Base-by-base conservation (phyloP, 2,329 filamentous ascomycete genomes). In the Rutstroemia sp. region DNA sequence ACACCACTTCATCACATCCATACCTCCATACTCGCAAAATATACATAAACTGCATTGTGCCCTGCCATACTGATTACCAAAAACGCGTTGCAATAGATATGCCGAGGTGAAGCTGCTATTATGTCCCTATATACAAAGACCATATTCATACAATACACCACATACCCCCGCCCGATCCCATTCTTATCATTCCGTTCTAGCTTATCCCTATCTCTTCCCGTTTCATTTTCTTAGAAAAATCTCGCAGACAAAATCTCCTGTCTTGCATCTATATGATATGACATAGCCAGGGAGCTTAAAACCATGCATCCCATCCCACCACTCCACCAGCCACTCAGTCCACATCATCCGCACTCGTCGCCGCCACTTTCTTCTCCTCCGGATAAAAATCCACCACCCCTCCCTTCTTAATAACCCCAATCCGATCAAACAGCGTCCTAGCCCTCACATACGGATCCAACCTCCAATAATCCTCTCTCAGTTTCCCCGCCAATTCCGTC, bases 401-500 rank as follows among this genome's bases (percentile, higher is more conserved):
- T 10, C 77, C 83, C 0, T 77, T 73, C 58, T 81, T 74, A 47
- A 97, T 77, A 58, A 94, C 75, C 1, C 91, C 89, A 12, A 78
- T 79, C 58, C 94, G 82, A 70, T 99, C 94, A 65, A 96, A 96
- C 59, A 89, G 73, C n/a, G 85, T 88, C 66, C 86, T 80, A 12
- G 92, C 89, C 40, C 94, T 79, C 30, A 97, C 70, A 70, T 92
- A 95, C 0, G 90, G 90, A 73, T 99, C 94, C 52, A 96, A 72
- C 40, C 79, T 78, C 92, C 94, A 99, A 74, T 97, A 99, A 64
- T 88, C 88, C 48, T 79, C 77, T 59, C 78, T 78, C 64, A 97
- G 68, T 60, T 80, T 73, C 51, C 77, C 77, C 2, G 88, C 85
- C 27, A 94, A 66, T 2, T 75, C 72, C 39, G 82, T 75, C 56